Evolutionary conservation across 768 basidiomycete genomes (phyloP), one percentile per base, ranked within the genome.

Genomic region (Lentinus brumalis): DNA sequence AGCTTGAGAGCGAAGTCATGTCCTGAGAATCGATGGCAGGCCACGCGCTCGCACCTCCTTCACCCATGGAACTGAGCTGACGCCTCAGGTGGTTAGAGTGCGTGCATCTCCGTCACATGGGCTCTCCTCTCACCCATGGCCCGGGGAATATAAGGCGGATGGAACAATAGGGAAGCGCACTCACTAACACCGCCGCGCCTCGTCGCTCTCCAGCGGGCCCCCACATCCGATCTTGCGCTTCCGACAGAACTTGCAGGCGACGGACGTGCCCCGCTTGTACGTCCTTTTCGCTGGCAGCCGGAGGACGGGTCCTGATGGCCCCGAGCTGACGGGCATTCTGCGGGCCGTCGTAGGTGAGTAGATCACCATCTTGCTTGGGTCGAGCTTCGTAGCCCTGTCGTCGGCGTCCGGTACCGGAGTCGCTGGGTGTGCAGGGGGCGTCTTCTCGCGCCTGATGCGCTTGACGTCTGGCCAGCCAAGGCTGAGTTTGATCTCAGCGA

Each of bases 141-240:
- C 14, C 15, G 15, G 21, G 15, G 26, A 3, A 29, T 32, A 32
- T 5, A 32, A 52, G 39, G 16, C 41, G 21, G 4, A 50, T 21
- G 40, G 40, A 49, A 31, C 14, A n/a, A 65, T 21, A 21, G 9
- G 50, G 30, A 9, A 32, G 9, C 14, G 16, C 50, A 65, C 67
- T 62, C 57, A 68, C 67, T 52, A 53, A 46, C 67, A 68, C 11
- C 62, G 57, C 41, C 55, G 40, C 53, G 53, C 56, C 44, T 45
- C 42, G 30, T 62, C 62, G 16, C 57, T 63, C 49, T 53, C 63
- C 38, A 40, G 53, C 39, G 64, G 67, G n/a, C 63, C 66, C n/a
- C 68, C 68, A 54, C 70, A 71, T n/a, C 66, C 68, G 50, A 71
- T 67, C 63, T 71, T 71, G 44, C 70, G 64, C 45, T 62, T 61